Evolutionary conservation across 352 stramenopile species (phyloP), one percentile per base, ranked within the genome.

Genomic region (Pythium aristosporum): DNA sequence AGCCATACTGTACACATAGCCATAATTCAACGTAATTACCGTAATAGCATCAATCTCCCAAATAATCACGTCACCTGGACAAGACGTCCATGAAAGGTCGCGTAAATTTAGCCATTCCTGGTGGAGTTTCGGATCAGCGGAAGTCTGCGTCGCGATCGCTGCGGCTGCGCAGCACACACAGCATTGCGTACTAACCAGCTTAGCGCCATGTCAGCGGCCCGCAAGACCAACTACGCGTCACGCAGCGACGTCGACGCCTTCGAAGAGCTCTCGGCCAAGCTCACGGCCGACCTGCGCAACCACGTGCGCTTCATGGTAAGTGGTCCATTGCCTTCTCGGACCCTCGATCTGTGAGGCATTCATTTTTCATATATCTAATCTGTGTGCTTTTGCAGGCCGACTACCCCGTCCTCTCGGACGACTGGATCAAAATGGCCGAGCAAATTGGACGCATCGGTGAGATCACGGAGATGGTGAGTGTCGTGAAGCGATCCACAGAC

Each of bases 401-500:
- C 65, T 96, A 94, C 60, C 88, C 87, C 5, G 79, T 97, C 56
- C 77, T 97, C 30, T 94, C 86, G 28, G 85, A 94, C 53, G 76
- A 88, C 57, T 97, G 90, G 90, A 89, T 84, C 50, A 65, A 82
- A 54, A 97, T 97, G 90, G 87, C 90, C 0, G 79, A 92, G 57
- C 88, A 94, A 58, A 91, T 96, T 36, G 80, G 77, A 18, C 85
- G 90, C 61, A 95, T 97, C 57, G 88, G 87, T 23, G 74, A 93
- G 59, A 94, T 96, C 69, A 96, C 88, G 1, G 90, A 96, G 62
- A 94, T 95, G 85, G 77, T 87, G 28, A 12, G 44, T 57, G 4
- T 48, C 60, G 49, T 28, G 48, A 16, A 32, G 8, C 2, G 20
- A n/a, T 32, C 30, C 25, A 8, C 18, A 50, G 21, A n/a, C 8